phyloP scores from a whole-genome alignment of 192 early-diverging fungal species.

The Backusella morwellensis region DNA sequence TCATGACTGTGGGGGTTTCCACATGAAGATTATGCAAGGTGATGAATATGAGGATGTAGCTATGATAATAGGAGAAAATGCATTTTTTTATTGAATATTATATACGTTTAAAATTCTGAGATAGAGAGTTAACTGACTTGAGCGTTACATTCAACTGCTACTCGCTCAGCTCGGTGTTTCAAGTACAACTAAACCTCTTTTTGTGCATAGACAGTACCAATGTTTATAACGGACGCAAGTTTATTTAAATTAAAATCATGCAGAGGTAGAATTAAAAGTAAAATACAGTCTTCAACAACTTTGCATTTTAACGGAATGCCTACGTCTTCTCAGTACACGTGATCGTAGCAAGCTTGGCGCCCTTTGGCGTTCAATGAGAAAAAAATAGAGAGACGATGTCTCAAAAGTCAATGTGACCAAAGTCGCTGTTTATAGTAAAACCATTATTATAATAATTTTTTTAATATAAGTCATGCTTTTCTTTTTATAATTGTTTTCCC shows the following conservation, averaged over 20 bases:
- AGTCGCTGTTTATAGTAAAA: slow-evolving; percentile 4
- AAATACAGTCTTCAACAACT: background rate
- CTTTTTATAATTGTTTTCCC: background rate
- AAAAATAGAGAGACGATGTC: background rate
- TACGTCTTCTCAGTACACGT: background rate
- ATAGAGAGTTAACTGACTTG: too few species aligned
- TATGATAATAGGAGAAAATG: background rate
- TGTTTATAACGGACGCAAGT: background rate
- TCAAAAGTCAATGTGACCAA: background rate
- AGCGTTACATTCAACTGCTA: too few species aligned
- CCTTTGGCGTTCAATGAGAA: background rate
- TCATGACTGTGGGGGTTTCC: background rate
- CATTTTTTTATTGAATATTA: too few species aligned
- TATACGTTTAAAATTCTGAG: too few species aligned
- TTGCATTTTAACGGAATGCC: background rate
- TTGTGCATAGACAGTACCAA: background rate
- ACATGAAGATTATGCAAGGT: background rate
- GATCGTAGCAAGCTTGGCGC: background rate
- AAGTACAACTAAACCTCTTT: background rate
- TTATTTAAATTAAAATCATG: background rate
- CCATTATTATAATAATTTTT: background rate
- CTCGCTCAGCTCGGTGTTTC: background rate
- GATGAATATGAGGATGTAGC: background rate
- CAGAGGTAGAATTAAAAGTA: background rate
- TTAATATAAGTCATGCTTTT: slow-evolving; percentile 6